A percentile compares a stretch with the other conserved stretches of the same genome.
phyloP scores from a whole-genome alignment of 805 yeast species.

The Lachancea mirantina region DNA sequence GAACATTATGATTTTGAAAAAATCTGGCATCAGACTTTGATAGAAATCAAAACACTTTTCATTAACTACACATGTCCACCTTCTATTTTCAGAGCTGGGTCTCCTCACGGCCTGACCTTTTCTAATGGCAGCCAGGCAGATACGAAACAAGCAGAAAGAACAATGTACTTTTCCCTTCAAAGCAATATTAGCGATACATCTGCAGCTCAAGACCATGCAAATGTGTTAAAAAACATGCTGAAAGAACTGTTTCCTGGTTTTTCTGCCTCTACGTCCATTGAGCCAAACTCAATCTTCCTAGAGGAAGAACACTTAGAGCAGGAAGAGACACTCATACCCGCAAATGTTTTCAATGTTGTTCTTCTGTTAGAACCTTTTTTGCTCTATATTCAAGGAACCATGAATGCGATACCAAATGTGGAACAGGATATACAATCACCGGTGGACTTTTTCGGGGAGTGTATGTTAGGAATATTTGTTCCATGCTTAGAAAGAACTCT shows the following conservation, averaged over 20 bases:
- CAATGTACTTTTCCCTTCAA: conserved; percentile 21
- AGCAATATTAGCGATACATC: conserved; percentile 22
- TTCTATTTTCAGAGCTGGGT: not conserved
- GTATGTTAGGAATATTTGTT: conserved; percentile 58
- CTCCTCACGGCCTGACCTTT: conserved; percentile 13
- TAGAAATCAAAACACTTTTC: conserved; percentile 35
- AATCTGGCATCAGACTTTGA: conserved; percentile 41
- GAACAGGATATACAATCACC: conserved; percentile 26
- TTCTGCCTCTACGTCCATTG: conserved; percentile 31
- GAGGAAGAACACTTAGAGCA: conserved; percentile 52
- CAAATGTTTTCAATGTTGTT: conserved; percentile 73
- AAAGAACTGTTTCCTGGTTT: conserved; percentile 71
- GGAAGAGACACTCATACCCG: conserved; percentile 59
- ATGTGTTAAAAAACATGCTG: conserved; percentile 39
- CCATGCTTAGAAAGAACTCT: conserved; percentile 57
- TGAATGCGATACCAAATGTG: conserved; percentile 33
- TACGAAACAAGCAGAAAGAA: conserved; percentile 1
- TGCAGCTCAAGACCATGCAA: conserved; percentile 30
- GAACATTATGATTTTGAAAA: conserved; percentile 32
- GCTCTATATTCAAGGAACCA: conserved; percentile 56
- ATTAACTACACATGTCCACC: conserved; percentile 5
- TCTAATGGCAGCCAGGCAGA: conserved; percentile 4
- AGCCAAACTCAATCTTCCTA: conserved; percentile 41
- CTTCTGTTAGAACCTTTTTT: conserved; percentile 67
- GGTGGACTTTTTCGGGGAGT: conserved; percentile 47